These are phyloP conservation scores for Gentiana straminea DNA, from an alignment of 257 asterid species.

Conservation along the genomic window DNA sequence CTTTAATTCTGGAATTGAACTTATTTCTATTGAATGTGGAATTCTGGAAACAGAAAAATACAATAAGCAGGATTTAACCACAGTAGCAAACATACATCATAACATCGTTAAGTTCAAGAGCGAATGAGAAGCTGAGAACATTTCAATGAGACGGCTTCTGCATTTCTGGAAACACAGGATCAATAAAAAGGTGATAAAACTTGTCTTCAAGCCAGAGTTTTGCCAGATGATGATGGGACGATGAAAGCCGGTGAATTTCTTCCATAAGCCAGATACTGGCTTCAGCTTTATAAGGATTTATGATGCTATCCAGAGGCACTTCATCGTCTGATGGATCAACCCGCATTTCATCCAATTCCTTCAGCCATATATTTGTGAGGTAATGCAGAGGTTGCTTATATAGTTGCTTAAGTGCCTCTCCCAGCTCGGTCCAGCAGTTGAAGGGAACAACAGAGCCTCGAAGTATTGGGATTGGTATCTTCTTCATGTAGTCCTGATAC, in stretches of 20 bases:
- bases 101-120: too few species aligned
- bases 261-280: slow-evolving; percentile 59
- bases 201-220: slow-evolving; percentile 46
- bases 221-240: slow-evolving; percentile 41
- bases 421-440: slow-evolving; percentile 62
- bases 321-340: slow-evolving; percentile 33
- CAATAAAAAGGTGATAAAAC: slow-evolving; percentile 32
- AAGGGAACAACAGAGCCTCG: slow-evolving; percentile 47
- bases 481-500: slow-evolving; percentile 49
- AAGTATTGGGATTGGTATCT: slow-evolving; percentile 38
- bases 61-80: too few species aligned
- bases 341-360: slow-evolving; percentile 40
- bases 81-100: too few species aligned
- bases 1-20: too few species aligned
- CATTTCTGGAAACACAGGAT: slow-evolving; percentile 27
- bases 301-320: slow-evolving; percentile 30
- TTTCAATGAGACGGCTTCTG: slow-evolving; percentile 11
- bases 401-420: slow-evolving; percentile 40
- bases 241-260: slow-evolving; percentile 43
- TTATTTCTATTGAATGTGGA: too few species aligned
- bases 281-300: slow-evolving; percentile 59
- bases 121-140: too few species aligned
- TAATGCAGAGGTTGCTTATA: slow-evolving; percentile 75
- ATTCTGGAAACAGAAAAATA: too few species aligned
- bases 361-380: slow-evolving; percentile 55